Evolutionary conservation across 2,329 filamentous ascomycete species (phyloP), one percentile per base, ranked within the genome.

Genomic region (Epichloe glyceriae): DNA sequence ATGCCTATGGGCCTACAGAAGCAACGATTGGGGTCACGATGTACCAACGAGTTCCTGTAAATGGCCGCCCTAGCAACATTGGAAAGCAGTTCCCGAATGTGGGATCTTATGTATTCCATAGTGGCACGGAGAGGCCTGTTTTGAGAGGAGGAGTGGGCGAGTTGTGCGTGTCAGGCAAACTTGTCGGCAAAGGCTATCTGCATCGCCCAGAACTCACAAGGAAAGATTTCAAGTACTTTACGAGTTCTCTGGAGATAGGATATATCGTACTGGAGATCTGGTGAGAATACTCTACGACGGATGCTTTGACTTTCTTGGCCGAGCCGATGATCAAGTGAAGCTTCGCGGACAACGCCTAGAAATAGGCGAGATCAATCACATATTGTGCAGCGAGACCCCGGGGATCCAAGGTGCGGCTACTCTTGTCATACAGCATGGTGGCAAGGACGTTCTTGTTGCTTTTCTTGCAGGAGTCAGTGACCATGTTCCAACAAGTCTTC

Each of bases 11-110:
- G 0, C 91, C 90, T 1, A 96, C 90, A 0, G 91, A 96, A 64
- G 86, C 88, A 0, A 96, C 90, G 0, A 96, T 96, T 55, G 90
- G 90, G 5, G 86, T 90, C 37, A 95, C 90, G 0, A 94, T 93
- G 76, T 90, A 85, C 58, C 83, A 83, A n/a, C 77, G 86, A 35
- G 87, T 95, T 7, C 86, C 87, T 0, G 66, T 71, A 19, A 86
- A 85, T 56, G 88, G 88, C 0, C 85, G 88, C 33, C 81, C 90
- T 0, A 86, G 88, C 11, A 96, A 96, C 59, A 96, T 96, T 57
- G 90, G 90, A 0, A 76, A 75, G 26, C 86, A 88, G 55, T 96
- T 95, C 56, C 79, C 84, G 56, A 96, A 96, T 55, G 90, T 95
- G 0, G 88, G 89, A 0, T 83, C 85, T 0, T 90, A 83, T 56